phyloP scores from a whole-genome alignment of 2,329 filamentous ascomycete genomes.

The Beauveria brongniartii region DNA sequence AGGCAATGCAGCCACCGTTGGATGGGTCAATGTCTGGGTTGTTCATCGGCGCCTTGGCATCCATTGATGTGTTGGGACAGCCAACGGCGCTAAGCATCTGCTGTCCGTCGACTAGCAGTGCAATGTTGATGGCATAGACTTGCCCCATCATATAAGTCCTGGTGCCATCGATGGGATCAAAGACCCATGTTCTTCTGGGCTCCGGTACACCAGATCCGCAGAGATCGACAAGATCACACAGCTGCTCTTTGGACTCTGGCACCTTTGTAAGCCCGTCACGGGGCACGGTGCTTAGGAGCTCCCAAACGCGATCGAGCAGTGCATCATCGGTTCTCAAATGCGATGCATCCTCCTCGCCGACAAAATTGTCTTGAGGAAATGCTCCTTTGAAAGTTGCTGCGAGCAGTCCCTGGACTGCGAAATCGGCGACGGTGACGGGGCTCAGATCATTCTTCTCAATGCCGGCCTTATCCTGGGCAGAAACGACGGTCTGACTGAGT shows the following conservation, averaged over 20 bases:
- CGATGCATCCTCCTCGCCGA: constrained; percentile 47
- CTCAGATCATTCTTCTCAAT: constrained; percentile 47
- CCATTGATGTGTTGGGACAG: constrained; percentile 36
- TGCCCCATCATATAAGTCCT: constrained; percentile 46
- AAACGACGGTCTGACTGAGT: constrained; percentile 42
- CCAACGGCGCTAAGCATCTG: constrained; percentile 44
- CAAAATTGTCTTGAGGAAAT: constrained; percentile 44
- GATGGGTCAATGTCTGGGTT: constrained; percentile 37
- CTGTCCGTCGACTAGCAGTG: constrained; percentile 40
- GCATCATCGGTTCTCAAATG: constrained; percentile 34
- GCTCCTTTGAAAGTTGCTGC: constrained; percentile 39
- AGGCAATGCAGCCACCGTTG: constrained; percentile 41
- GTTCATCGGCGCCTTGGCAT: constrained; percentile 29
- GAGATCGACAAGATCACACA: constrained; percentile 46
- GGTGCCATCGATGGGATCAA: constrained; percentile 54
- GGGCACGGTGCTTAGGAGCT: constrained; percentile 27
- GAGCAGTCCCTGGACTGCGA: constrained; percentile 49
- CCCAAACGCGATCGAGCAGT: constrained; percentile 40
- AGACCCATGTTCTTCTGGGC: constrained; percentile 42
- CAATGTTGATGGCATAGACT: constrained; percentile 51
- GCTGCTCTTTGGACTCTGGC: constrained; percentile 33
- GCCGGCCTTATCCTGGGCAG: constrained; percentile 39
- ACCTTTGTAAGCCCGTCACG: constrained; percentile 18
- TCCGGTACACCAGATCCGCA: constrained; percentile 35
- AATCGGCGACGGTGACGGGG: constrained; percentile 52